Conservation (phyloP, 805 yeast genomes). For the Yarrowia sp. region DNA sequence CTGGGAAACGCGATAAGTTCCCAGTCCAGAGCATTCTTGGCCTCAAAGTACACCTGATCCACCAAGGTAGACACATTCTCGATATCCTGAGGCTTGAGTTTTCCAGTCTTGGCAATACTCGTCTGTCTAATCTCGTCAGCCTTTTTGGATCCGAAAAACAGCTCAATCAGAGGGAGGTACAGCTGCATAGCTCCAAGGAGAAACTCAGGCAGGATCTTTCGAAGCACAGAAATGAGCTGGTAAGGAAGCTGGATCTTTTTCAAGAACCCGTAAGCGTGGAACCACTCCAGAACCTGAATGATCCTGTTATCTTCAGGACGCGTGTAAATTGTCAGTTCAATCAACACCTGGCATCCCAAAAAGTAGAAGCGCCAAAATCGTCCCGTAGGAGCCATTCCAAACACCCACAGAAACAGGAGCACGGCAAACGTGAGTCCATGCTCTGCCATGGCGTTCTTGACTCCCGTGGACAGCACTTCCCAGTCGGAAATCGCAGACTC, state of each 20-base stretch:
- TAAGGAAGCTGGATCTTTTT: slow-evolving; percentile 39
- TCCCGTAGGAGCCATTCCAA: slow-evolving; percentile 42
- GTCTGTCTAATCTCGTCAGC: slow-evolving; percentile 31
- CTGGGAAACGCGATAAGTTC: slow-evolving; percentile 28
- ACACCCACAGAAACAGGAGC: slow-evolving; percentile 41
- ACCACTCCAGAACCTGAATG: slow-evolving; percentile 41
- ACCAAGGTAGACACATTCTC: slow-evolving; percentile 28
- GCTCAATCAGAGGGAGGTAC: slow-evolving; percentile 32
- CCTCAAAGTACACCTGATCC: slow-evolving; percentile 28
- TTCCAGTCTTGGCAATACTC: slow-evolving; percentile 28
- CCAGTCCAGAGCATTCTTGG: slow-evolving; percentile 35
- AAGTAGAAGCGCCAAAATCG: slow-evolving; percentile 45
- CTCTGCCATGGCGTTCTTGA: slow-evolving; percentile 39
- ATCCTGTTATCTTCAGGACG: slow-evolving; percentile 41
- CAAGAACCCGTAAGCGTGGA: slow-evolving; percentile 42
- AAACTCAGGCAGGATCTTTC: slow-evolving; percentile 35
- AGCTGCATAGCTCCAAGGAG: slow-evolving; percentile 29
- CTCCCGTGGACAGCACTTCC: slow-evolving; percentile 32
- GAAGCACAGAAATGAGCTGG: slow-evolving; percentile 31
- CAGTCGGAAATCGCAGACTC: slow-evolving; percentile 8
- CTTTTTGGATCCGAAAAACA: slow-evolving; percentile 21
- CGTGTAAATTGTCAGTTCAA: slow-evolving; percentile 45
- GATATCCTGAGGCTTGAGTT: slow-evolving; percentile 35
- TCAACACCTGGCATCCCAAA: slow-evolving; percentile 41
- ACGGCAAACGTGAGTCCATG: slow-evolving; percentile 41